Conservation (phyloP, 2,329 filamentous ascomycete genomes). For the Clonostachys sp. region DNA sequence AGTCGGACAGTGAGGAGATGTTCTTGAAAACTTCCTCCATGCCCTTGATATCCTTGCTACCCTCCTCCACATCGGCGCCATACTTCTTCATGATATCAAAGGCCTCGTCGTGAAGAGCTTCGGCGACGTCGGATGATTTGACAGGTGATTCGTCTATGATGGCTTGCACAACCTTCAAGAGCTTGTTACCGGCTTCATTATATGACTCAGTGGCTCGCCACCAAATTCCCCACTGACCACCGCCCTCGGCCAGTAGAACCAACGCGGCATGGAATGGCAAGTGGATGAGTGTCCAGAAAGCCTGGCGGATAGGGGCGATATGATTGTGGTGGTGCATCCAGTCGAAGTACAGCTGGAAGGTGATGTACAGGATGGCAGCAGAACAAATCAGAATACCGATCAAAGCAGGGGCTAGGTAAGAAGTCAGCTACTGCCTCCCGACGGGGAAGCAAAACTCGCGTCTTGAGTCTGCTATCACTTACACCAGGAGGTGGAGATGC, state of each 20-base stretch:
- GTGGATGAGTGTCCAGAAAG: slow-evolving; percentile 53
- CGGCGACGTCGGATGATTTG: neutral
- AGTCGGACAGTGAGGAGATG: neutral
- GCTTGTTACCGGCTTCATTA: neutral
- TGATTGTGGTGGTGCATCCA: slow-evolving; percentile 59
- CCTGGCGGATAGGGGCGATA: slow-evolving; percentile 51
- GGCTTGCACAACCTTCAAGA: too few species aligned
- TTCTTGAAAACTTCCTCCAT: neutral
- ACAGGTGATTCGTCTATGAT: neutral
- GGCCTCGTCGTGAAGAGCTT: neutral
- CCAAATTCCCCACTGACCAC: slow-evolving; percentile 23
- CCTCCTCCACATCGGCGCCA: neutral
- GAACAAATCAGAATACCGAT: slow-evolving; percentile 34
- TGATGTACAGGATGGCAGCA: slow-evolving; percentile 34
- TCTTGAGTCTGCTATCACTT: slow-evolving; percentile 4
- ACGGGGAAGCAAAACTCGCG: neutral
- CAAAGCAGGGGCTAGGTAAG: slow-evolving; percentile 22
- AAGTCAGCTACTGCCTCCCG: neutral
- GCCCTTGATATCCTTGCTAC: neutral
- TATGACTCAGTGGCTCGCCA: neutral
- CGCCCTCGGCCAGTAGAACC: slow-evolving; percentile 59
- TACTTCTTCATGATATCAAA: neutral
- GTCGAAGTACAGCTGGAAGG: slow-evolving; percentile 48
- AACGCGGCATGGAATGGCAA: slow-evolving; percentile 61
- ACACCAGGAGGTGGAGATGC: slow-evolving; percentile 31